Conservation (phyloP, 2,329 filamentous ascomycete species). For the Cladosporium colombiae region DNA sequence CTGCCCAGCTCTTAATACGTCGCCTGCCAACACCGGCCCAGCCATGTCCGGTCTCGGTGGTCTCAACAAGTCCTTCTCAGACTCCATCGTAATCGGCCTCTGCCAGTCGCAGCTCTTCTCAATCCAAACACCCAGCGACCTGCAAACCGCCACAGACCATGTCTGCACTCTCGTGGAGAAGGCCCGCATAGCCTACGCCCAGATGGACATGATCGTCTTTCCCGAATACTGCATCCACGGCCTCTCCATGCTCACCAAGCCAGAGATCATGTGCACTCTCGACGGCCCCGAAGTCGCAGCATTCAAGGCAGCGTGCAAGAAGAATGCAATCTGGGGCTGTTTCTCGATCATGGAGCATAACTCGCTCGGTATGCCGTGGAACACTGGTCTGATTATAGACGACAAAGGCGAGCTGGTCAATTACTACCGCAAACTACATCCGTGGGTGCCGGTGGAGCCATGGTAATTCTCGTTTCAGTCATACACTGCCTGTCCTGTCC, state of each 20-base stretch:
- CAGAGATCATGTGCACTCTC: conserved; percentile 34
- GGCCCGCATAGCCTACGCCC: conserved; percentile 27
- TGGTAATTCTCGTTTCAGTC: conserved; percentile 20
- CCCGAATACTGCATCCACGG: conserved; percentile 37
- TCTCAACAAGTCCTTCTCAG: conserved; percentile 26
- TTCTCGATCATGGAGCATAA: conserved; percentile 37
- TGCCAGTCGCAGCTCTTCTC: conserved; percentile 30
- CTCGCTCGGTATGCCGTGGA: conserved; percentile 31
- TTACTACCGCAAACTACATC: conserved; percentile 34
- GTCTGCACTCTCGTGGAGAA: conserved; percentile 26
- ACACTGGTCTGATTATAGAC: conserved; percentile 31
- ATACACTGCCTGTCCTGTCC: not conserved
- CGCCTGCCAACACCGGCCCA: not conserved
- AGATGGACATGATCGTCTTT: conserved; percentile 34
- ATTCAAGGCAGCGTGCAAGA: conserved; percentile 31
- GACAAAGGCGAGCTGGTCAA: conserved; percentile 28
- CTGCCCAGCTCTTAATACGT: not conserved
- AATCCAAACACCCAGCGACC: conserved; percentile 23
- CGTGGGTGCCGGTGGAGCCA: conserved; percentile 31
- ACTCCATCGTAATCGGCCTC: conserved; percentile 28
- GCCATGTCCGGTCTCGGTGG: conserved; percentile 28
- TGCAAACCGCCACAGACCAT: conserved; percentile 25
- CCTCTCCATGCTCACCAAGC: conserved; percentile 32
- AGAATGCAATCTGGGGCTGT: conserved; percentile 34
- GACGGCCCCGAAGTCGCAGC: conserved; percentile 35